These are phyloP conservation scores for Tagetes erecta DNA, from an alignment of 129 eudicot genomes.

Conservation along the genomic window DNA sequence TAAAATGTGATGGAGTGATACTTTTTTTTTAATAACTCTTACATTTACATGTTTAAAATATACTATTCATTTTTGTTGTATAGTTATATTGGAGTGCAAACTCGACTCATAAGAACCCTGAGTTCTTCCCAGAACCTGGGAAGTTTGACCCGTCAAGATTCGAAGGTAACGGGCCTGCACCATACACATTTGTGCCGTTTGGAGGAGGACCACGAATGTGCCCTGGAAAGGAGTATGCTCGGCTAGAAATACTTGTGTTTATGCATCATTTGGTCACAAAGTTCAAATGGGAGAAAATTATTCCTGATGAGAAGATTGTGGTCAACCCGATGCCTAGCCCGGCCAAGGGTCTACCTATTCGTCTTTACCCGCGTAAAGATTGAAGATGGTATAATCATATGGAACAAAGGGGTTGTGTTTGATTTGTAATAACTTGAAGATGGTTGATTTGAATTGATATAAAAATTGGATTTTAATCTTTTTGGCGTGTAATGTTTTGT, in stretches of 20 bases:
- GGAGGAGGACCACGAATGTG: slow-evolving; percentile 98
- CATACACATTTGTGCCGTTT: slow-evolving; percentile 73
- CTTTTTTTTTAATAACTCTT: too few relatives aligned
- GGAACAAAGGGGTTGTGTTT: slow-evolving; percentile 9
- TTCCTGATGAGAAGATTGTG: slow-evolving; percentile 66
- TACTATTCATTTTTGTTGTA: not conserved
- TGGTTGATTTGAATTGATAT: not conserved
- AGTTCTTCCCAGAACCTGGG: slow-evolving; percentile 55
- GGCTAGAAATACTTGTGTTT: slow-evolving; percentile 71
- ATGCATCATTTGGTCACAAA: slow-evolving; percentile 73
- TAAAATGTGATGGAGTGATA: too few relatives aligned
- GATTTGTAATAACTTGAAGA: slow-evolving; percentile 13
- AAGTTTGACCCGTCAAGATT: slow-evolving; percentile 71
- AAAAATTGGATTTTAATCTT: not conserved
- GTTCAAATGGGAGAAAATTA: slow-evolving; percentile 68
- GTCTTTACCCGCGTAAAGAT: slow-evolving; percentile 56
- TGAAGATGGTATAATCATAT: slow-evolving; percentile 17
- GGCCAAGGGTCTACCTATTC: slow-evolving; percentile 69
- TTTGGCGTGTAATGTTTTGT: not conserved
- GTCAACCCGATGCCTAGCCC: slow-evolving; percentile 82
- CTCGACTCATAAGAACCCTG: slow-evolving; percentile 66
- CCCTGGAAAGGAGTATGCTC: slow-evolving; percentile 85
- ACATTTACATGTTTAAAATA: too few relatives aligned
- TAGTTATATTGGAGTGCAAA: slow-evolving; percentile 81
- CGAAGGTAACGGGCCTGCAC: slow-evolving; percentile 68